These are phyloP conservation scores for Chlorella sp. DNA, from an alignment of 139 green algal species.

Conservation along the genomic window DNA sequence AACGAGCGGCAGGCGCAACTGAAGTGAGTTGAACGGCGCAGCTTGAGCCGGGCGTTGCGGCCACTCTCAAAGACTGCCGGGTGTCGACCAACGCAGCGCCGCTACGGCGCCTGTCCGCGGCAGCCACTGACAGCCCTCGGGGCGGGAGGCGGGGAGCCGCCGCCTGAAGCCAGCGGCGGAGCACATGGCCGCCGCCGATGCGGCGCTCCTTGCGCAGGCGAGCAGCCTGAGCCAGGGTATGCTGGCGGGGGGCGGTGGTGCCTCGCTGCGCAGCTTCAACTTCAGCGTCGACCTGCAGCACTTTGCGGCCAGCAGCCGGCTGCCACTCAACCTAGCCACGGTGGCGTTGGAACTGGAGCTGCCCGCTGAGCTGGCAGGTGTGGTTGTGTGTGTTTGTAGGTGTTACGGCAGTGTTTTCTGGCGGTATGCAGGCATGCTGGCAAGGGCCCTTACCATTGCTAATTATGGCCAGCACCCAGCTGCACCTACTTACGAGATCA, in stretches of 20 bases:
- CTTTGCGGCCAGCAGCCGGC: slow-evolving; percentile 19
- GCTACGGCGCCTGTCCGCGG: neutral
- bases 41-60: neutral
- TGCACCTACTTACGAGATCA: neutral
- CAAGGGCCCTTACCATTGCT: neutral
- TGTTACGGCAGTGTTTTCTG: neutral
- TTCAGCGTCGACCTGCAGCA: slow-evolving; percentile 33
- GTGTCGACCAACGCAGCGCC: too few species aligned
- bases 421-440: neutral
- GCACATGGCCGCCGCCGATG: neutral
- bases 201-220: neutral
- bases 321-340: slow-evolving; percentile 38
- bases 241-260: neutral
- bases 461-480: too few species aligned
- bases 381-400: neutral
- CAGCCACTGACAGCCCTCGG: neutral
- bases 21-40: neutral
- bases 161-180: neutral
- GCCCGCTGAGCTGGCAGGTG: slow-evolving; percentile 38
- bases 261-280: slow-evolving; percentile 28
- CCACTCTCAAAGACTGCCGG: too few species aligned
- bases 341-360: slow-evolving; percentile 43
- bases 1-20: too few species aligned
- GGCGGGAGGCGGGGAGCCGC: neutral
- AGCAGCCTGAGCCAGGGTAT: slow-evolving; percentile 17